Conservation (phyloP, 352 stramenopile species). For the Phytophthora foliorum region DNA sequence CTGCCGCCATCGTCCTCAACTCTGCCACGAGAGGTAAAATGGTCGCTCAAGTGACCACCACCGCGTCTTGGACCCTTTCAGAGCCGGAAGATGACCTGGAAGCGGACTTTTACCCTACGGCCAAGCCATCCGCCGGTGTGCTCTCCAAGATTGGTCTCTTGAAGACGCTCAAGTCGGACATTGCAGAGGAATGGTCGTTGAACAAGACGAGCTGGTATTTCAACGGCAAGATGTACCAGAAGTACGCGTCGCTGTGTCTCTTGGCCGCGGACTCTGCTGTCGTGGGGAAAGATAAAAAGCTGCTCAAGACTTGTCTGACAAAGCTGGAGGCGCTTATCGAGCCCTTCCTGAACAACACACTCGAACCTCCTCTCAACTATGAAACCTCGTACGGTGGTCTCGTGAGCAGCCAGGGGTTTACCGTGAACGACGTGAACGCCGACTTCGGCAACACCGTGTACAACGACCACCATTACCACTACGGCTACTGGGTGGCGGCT, state of each 20-base stretch:
- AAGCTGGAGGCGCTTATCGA: conserved; percentile 65
- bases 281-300: conserved; percentile 55
- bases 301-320: conserved; percentile 51
- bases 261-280: conserved; percentile 57
- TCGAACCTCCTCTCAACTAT: conserved; percentile 57
- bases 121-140: conserved; percentile 36
- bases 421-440: conserved; percentile 52
- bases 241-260: conserved; percentile 81
- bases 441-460: conserved; percentile 84
- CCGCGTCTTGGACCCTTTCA: conserved; percentile 45
- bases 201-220: conserved; percentile 74
- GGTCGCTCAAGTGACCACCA: conserved; percentile 46
- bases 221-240: conserved; percentile 78
- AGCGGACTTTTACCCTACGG: conserved; percentile 58
- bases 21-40: conserved; percentile 66
- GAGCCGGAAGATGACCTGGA: conserved; percentile 57
- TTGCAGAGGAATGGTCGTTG: conserved; percentile 50
- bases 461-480: conserved; percentile 89
- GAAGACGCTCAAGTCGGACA: conserved; percentile 57
- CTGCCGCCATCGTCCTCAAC: conserved; percentile 46
- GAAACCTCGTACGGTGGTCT: conserved; percentile 73
- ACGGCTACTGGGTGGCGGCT: conserved; percentile 75
- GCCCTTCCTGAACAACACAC: conserved; percentile 68
- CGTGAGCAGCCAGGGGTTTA: conserved; percentile 52
- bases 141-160: conserved; percentile 42